Base-by-base conservation (phyloP, 176 grass and related monocot genomes). In the Hordeum vulgare region DNA sequence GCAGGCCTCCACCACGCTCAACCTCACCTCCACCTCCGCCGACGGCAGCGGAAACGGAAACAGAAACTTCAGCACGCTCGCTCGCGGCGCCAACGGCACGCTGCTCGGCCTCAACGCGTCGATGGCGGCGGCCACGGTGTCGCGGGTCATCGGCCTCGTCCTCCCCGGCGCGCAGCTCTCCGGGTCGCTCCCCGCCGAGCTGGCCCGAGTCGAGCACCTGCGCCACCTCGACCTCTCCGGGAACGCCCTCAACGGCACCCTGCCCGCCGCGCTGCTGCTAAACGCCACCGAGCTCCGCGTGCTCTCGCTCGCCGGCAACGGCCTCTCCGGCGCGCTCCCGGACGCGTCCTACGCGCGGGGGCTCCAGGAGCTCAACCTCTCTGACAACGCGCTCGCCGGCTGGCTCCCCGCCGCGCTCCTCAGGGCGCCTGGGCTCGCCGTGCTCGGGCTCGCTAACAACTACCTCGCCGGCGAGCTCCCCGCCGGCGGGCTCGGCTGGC, bases 171-270 rank as follows among this genome's bases (percentile, higher is more conserved):
- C 86, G 54, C 83, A 88, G 85, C 87, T 96, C 3, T 39, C 67
- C 0, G 97, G 89, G 2, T 37, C 81, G 12, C 21, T 99, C 20
- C 82, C 85, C 0, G 70, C 88, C 1, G 93, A 94, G 14, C 85
- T 99, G 7, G 88, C 80, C 64, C 89, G 75, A 60, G 53, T 99
- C 77, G 88, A 96, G 75, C 93, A 96, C 86, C 91, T 96, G 23
- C 93, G 90, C 75, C 93, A 99, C 84, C 77, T 99, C 57, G 97
- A 99, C 78, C 85, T 99, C 75, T 92, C 97, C 26, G 88, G 89
- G 40, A 99, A 96, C 88, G 11, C 18, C 20, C 21, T 99, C 36
- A 94, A 68, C 57, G 89, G 97, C 7, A 72, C 23, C 5, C 20
- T 99, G 9, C 97, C 93, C 2, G 0, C 20, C 0, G 36, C 96